Evolutionary conservation across 331 rosid species (phyloP), one percentile per base, ranked within the genome.

Genomic region (Arachis monticola): DNA sequence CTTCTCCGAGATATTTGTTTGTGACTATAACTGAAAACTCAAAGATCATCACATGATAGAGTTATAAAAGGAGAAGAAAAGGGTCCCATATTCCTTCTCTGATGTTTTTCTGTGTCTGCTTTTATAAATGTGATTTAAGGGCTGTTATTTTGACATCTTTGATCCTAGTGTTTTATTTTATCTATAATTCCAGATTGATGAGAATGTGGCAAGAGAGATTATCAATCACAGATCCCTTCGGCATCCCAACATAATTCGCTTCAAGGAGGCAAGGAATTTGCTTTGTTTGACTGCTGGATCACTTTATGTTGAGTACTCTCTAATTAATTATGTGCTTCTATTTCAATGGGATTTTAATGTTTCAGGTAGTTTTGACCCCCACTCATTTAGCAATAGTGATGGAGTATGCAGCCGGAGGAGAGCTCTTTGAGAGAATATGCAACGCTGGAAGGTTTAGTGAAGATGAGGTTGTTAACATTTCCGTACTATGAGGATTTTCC

Each of bases 351-450:
- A 35, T 11, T 79, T 59, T 60, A 65, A 63, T 76, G 66, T 70
- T 75, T 30, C 71, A 87, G 91, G 89, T 87, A 70, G 91, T 85
- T 75, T 83, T 87, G 87, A 87, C 91, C 75, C 89, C 91, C 32
- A 87, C 91, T 11, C 89, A 87, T 78, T 80, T 87, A 60, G 87
- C 87, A 62, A 87, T 87, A 58, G 86, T 85, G 5, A 87, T 87
- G 91, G 91, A 87, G 83, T 87, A 87, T 85, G 91, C 91, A 32
- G 87, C 89, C 52, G 91, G 89, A 53, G 91, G 91, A n/a, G 91
- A 85, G 73, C 89, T 87, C 62, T 87, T 87, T 57, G 91, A 87
- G 76, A 79, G 91, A 75, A 87, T 87, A 50, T 87, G 91, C 81
- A 82, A 30, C 80, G 91, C 91, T 48, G 91, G 91, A 7, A 79